These are phyloP conservation scores for Luzula sylvatica DNA, from an alignment of 176 grass and related monocot genomes.

Conservation along the genomic window DNA sequence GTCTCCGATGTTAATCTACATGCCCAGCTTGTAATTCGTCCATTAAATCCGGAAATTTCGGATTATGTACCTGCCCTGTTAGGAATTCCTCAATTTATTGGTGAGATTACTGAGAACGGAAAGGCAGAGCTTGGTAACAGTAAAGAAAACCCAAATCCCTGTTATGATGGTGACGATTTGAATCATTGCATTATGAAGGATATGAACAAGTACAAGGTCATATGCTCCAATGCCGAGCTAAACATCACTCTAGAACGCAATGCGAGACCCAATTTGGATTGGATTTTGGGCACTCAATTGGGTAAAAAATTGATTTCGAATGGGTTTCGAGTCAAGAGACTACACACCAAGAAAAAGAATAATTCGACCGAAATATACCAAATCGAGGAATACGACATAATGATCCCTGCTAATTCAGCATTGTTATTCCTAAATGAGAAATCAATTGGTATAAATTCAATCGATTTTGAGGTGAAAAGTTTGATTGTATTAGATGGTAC, in stretches of 20 bases:
- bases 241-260: conserved; percentile 49
- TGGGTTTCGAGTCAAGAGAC: conserved; percentile 55
- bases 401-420: conserved; percentile 50
- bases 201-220: conserved; percentile 50
- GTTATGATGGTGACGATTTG: conserved; percentile 8
- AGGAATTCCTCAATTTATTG: background rate
- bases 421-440: conserved; percentile 67
- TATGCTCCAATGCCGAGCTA: conserved; percentile 42
- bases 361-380: conserved; percentile 34
- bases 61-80: conserved; percentile 4
- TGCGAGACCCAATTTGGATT: conserved; percentile 73
- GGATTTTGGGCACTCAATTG: conserved; percentile 35
- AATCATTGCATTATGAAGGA: conserved; percentile 24
- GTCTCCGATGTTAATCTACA: conserved; percentile 65
- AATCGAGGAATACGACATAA: conserved; percentile 59
- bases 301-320: conserved; percentile 41
- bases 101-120: background rate
- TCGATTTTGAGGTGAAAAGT: conserved; percentile 54
- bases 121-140: background rate
- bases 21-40: conserved; percentile 45
- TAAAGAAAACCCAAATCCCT: conserved; percentile 5
- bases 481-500: conserved; percentile 81
- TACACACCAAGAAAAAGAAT: conserved; percentile 55
- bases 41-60: conserved; percentile 19
- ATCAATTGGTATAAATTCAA: conserved; percentile 48